Evolutionary conservation across 1,139 yeast genomes (phyloP), one percentile per base, ranked within the genome.

Genomic region (Suhomyces atakaporum): DNA sequence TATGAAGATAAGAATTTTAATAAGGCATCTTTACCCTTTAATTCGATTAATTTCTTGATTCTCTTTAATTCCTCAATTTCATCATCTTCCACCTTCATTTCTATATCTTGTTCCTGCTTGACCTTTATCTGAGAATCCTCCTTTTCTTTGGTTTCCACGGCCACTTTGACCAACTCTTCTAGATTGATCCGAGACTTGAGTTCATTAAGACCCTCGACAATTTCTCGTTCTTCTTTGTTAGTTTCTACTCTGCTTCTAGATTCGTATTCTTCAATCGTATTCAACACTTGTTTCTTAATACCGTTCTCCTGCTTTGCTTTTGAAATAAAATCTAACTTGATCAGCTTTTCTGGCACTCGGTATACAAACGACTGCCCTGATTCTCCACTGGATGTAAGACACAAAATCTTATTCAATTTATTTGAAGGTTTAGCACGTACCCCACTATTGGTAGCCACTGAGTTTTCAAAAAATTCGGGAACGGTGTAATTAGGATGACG

Each of bases 261-360:
- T 12, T 62, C 65, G 33, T 62, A 61, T 10, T 47, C 46, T 13
- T 42, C 35, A 23, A 73, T 46, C 12, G 50, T 47, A 7, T 53
- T 46, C 13, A 73, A 30, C 3, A 69, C 46, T 3, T 45, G 43
- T 7, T 55, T 38, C 36, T 67, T 69, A 11, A 55, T 47, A 8
- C 43, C 36, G 21, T 53, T 49, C 16, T 39, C 36, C 46, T 54
- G 50, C 35, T 66, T 72, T 1, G 63, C 61, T 27, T 63, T 69
- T 31, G 78, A 78, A 24, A 86, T 58, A 54, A 92, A 92, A 56
- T 90, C 96, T 21, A 89, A 61, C 31, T 84, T 62, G 4, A 92
- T 71, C 51, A 88, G 84, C 31, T 73, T 72, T 47, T 88, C 96
- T 0, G 89, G 86, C 2, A 89, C 51, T 40, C 84, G 65, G 56